These are phyloP conservation scores for Populus hybrid DNA, from an alignment of 441 rosid species.

Conservation along the genomic window DNA sequence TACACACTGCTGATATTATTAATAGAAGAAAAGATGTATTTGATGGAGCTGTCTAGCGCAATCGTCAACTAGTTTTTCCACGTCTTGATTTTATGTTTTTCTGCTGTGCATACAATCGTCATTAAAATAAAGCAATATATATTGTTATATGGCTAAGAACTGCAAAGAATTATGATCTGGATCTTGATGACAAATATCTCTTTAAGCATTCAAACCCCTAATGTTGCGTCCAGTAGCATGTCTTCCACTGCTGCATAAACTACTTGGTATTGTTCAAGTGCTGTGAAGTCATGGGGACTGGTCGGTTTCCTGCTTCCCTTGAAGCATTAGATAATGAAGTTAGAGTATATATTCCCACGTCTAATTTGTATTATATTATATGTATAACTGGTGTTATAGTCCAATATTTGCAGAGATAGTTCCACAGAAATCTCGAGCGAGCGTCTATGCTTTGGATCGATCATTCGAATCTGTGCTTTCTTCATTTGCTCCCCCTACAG, in stretches of 20 bases:
- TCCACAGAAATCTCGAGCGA: conserved; percentile 44
- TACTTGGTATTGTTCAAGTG: background rate
- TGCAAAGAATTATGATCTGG: no score
- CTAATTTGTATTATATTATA: background rate
- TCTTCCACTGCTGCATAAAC: background rate
- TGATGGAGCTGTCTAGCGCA: no score
- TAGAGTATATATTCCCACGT: background rate
- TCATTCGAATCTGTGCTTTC: conserved; percentile 42
- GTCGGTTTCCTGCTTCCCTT: no score
- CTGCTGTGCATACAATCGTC: background rate
- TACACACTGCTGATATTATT: no score
- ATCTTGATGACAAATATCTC: background rate
- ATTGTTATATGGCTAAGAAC: no score
- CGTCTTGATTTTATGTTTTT: background rate
- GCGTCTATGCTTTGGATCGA: conserved; percentile 44
- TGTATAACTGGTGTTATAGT: conserved; percentile 16
- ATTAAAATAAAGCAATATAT: background rate
- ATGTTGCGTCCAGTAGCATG: background rate
- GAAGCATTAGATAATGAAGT: background rate
- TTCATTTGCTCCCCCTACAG: conserved; percentile 43
- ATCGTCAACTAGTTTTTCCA: background rate
- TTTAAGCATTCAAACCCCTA: background rate
- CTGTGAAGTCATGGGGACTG: background rate
- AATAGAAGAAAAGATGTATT: no score
- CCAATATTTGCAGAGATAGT: conserved; percentile 59